These are phyloP conservation scores for Mortierella alpina DNA, from an alignment of 192 early-diverging fungal species.

Conservation along the genomic window DNA sequence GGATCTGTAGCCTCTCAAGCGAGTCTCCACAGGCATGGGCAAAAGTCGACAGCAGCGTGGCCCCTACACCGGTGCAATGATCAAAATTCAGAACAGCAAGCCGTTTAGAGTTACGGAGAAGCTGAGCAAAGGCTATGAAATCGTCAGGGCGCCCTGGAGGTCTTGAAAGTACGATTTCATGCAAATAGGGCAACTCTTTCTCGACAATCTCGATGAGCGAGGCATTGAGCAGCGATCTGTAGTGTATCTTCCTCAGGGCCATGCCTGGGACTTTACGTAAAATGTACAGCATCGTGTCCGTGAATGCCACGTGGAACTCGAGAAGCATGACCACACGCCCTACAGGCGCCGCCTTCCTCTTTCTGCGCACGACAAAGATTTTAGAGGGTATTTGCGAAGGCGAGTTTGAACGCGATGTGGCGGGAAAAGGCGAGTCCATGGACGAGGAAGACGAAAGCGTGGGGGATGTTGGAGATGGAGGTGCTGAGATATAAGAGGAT, in stretches of 20 bases:
- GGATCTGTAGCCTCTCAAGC: constrained; percentile 24
- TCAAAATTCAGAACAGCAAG: constrained; percentile 11
- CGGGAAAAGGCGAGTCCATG: not conserved
- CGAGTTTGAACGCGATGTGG: not conserved
- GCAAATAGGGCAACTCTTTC: constrained; percentile 4
- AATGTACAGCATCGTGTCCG: constrained; percentile 16
- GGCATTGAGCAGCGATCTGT: constrained; percentile 11
- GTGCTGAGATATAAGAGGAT: not conserved
- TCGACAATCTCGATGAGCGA: constrained; percentile 8
- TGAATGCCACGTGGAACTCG: constrained; percentile 6
- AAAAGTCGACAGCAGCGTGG: constrained; percentile 9
- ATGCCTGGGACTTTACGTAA: constrained; percentile 32
- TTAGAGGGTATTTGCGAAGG: constrained; percentile 14
- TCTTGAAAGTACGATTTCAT: constrained; percentile 6
- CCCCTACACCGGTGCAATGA: constrained; percentile 20
- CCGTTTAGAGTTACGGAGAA: not conserved
- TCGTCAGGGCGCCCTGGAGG: constrained; percentile 15
- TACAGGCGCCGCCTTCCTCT: constrained; percentile 11
- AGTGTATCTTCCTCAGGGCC: constrained; percentile 23
- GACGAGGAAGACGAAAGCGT: not conserved
- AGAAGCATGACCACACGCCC: constrained; percentile 40
- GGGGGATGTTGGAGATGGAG: not conserved
- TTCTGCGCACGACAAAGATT: constrained; percentile 21
- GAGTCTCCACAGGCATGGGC: constrained; percentile 17
- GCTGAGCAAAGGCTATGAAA: constrained; percentile 21